A percentile compares a stretch with the other conserved stretches of the same genome.
Conservation (phyloP, 371 early-diverging fungal species). For the Lichtheimia ramosa region DNA sequence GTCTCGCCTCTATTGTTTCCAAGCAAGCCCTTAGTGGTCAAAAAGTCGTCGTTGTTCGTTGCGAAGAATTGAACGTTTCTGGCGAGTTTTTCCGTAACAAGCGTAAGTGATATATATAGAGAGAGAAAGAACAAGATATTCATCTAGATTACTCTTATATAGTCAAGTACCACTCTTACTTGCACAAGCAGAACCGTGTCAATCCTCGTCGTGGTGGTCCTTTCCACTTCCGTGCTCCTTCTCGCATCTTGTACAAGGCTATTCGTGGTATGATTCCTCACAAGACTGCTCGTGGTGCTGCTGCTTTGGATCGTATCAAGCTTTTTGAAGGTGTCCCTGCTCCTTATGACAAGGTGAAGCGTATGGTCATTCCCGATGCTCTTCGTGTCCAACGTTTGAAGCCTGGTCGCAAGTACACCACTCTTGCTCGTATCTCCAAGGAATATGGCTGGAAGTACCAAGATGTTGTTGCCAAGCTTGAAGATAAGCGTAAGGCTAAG, state of each 20-base stretch:
- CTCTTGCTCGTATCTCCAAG: slow-evolving; percentile 90
- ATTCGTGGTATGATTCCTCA: slow-evolving; percentile 99
- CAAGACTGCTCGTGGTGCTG: slow-evolving; percentile 98
- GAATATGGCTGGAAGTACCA: slow-evolving; percentile 99
- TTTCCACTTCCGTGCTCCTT: slow-evolving; percentile 99
- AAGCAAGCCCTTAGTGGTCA: slow-evolving; percentile 99
- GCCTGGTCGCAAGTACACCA: slow-evolving; percentile 97
- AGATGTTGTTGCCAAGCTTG: slow-evolving; percentile 93
- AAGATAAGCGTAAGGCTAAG: slow-evolving; percentile 97
- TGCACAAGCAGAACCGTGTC: slow-evolving; percentile 98
- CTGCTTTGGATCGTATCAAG: slow-evolving; percentile 96
- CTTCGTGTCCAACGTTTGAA: slow-evolving; percentile 95
- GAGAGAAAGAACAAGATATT: not conserved
- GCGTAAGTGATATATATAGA: slow-evolving; percentile 60
- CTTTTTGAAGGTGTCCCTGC: slow-evolving; percentile 99
- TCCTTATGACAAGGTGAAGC: slow-evolving; percentile 96
- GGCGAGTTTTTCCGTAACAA: slow-evolving; percentile 99
- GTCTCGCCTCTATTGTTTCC: slow-evolving; percentile 97
- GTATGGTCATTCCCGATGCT: slow-evolving; percentile 96
- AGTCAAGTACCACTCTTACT: slow-evolving; percentile 96
- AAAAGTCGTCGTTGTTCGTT: slow-evolving; percentile 96
- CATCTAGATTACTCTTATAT: not conserved
- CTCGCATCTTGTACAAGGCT: slow-evolving; percentile 97
- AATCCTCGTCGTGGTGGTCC: slow-evolving; percentile 97
- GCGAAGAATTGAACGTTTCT: slow-evolving; percentile 97